phyloP scores from a whole-genome alignment of 495 filamentous ascomycete species.

The Hyaloscypha hepaticicola region DNA sequence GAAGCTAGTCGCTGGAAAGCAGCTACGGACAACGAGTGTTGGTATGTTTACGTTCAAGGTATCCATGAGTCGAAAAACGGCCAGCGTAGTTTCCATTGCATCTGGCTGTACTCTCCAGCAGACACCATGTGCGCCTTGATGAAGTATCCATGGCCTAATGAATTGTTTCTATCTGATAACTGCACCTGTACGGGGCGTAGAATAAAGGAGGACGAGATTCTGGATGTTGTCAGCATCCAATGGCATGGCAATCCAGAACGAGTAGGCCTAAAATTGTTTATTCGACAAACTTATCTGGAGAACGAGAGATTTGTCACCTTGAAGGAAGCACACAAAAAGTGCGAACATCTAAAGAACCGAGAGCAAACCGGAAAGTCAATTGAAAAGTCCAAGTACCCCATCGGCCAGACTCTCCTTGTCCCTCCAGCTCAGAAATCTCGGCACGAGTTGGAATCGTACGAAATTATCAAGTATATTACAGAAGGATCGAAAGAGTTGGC shows the following conservation, averaged over 20 bases:
- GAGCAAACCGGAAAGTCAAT: background rate
- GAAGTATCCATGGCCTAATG: conserved; percentile 65
- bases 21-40: conserved; percentile 45
- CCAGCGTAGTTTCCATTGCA: conserved; percentile 50
- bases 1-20: conserved; percentile 36
- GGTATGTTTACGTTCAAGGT: conserved; percentile 67
- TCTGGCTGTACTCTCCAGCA: conserved; percentile 69
- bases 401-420: conserved; percentile 58
- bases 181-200: conserved; percentile 58
- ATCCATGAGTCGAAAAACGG: conserved; percentile 40
- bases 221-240: conserved; percentile 51
- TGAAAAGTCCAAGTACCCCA: conserved; percentile 29
- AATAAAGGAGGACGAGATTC: conserved; percentile 51
- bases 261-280: conserved; percentile 51
- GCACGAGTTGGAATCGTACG: conserved; percentile 51
- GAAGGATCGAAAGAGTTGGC: conserved; percentile 36
- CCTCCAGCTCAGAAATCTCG: conserved; percentile 18
- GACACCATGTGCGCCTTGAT: conserved; percentile 65
- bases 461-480: conserved; percentile 46
- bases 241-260: conserved; percentile 50
- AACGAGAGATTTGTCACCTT: conserved; percentile 56
- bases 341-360: conserved; percentile 30
- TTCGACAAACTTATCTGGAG: conserved; percentile 60
- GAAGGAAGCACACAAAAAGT: conserved; percentile 43
- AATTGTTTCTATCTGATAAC: conserved; percentile 74